A percentile compares a stretch with the other conserved stretches of the same genome.
Evolutionary conservation across 495 filamentous ascomycete species (phyloP).

Genomic region (Penicillium canariense): DNA sequence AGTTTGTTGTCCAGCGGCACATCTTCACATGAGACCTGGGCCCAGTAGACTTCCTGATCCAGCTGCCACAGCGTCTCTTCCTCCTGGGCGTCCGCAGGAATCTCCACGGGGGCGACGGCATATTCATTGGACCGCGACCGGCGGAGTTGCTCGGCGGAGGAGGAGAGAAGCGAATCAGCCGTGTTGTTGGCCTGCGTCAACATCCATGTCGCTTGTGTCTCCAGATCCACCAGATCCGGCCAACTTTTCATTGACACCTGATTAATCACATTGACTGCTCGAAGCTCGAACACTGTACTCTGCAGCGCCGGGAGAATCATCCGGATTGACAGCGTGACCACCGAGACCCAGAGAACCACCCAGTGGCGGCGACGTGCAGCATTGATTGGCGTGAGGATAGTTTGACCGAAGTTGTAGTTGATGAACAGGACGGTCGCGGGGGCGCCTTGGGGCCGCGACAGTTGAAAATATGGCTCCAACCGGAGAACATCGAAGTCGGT

Average conservation of each 20-base stretch:
- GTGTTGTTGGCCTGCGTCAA: constrained; percentile 30
- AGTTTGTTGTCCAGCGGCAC: constrained; percentile 22
- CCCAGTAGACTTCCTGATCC: constrained; percentile 42
- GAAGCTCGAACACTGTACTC: constrained; percentile 37
- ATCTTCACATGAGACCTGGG: constrained; percentile 28
- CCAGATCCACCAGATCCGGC: constrained; percentile 31
- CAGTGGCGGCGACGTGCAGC: constrained; percentile 38
- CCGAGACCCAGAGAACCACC: constrained; percentile 35
- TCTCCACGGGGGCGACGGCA: constrained; percentile 39
- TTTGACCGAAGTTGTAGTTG: constrained; percentile 47
- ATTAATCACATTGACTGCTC: constrained; percentile 26
- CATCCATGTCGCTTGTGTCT: constrained; percentile 38
- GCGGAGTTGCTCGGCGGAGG: constrained; percentile 17
- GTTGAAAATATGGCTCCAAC: constrained; percentile 42
- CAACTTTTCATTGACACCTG: constrained; percentile 34
- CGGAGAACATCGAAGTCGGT: constrained; percentile 44
- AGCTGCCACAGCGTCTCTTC: constrained; percentile 35
- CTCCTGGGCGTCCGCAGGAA: constrained; percentile 23
- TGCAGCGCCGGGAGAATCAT: constrained; percentile 41
- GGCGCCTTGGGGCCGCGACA: constrained; percentile 35
- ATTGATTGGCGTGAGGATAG: constrained; percentile 38
- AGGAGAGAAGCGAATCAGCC: constrained; percentile 23
- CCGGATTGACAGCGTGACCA: constrained; percentile 36
- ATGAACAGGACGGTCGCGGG: constrained; percentile 40
- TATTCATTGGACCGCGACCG: constrained; percentile 32